Evolutionary conservation across 139 green algal species (phyloP).

Genomic region (Chlorella sp.): DNA sequence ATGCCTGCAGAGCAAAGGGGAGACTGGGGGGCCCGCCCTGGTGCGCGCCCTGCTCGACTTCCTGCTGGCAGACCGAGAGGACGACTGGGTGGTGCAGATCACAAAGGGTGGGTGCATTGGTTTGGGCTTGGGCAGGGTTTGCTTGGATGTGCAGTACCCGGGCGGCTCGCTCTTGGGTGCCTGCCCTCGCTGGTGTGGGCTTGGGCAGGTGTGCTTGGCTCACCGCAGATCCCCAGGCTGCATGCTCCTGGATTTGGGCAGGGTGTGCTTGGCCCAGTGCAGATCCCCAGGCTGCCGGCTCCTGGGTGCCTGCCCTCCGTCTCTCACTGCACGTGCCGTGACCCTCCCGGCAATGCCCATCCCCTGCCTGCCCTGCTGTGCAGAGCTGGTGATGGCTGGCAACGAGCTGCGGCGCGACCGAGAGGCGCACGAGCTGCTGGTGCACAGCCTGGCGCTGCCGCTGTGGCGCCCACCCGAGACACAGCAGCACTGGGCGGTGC

Average conservation of each 20-base stretch:
- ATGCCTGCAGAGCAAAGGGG: neutral
- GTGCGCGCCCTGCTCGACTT: slow-evolving; percentile 12
- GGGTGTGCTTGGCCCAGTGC: too few species aligned
- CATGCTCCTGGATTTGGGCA: too few species aligned
- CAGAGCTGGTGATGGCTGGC: slow-evolving; percentile 3
- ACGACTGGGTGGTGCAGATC: slow-evolving; percentile 31
- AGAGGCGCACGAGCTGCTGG: neutral
- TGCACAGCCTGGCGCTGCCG: slow-evolving; percentile 18
- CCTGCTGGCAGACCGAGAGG: slow-evolving; percentile 10
- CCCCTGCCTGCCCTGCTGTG: neutral
- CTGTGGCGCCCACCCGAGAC: neutral
- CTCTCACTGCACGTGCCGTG: too few species aligned
- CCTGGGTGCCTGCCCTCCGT: too few species aligned
- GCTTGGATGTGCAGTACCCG: too few species aligned
- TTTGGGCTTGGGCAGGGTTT: neutral
- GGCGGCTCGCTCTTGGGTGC: too few species aligned
- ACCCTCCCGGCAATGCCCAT: neutral
- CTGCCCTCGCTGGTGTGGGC: too few species aligned
- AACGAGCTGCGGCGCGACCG: neutral
- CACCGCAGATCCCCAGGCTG: too few species aligned
- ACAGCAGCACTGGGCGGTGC: slow-evolving; percentile 14
- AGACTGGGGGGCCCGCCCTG: neutral
- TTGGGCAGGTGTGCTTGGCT: too few species aligned
- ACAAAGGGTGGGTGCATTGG: neutral
- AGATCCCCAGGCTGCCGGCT: too few species aligned